Base-by-base conservation (phyloP, 1,284 basidiomycete species). In the Trichosporon coremiiforme region DNA sequence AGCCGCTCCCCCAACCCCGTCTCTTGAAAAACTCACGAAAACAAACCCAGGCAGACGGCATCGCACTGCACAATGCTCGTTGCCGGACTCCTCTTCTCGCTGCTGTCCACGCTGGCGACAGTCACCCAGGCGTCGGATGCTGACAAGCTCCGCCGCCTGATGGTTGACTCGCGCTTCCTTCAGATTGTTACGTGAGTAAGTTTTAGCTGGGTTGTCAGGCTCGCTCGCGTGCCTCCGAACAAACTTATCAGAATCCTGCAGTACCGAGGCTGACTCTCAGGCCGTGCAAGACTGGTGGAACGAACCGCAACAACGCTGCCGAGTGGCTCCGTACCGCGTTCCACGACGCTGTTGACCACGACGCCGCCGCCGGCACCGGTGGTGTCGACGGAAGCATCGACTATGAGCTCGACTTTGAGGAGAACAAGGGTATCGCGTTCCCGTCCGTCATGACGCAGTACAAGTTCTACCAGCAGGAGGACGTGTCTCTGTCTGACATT, bases 201-300 rank as follows among this genome's bases (percentile, higher is more conserved):
- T 65, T 10, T 17, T 2, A 45, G 41, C 41, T 10, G 4, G 2
- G 41, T 45, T n/a, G 41, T 45, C 41, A 45, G 41, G 41, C 41
- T 15, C 41, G 41, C 41, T 45, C 15, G 41, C 15, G 41, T 45
- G 41, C 35, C 38, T 41, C 13, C 38, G 15, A 15, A 25, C 38
- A 31, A 15, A 17, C n/a, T 53, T 22, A 47, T 20, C n/a, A 15
- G 9, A 5, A 33, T 15, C 5, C 15, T 38, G 36, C 36, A 31
- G n/a, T n/a, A n/a, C 55, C 15, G 55, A 31, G 22, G 29, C 57
- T 31, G 5, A 25, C 35, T 45, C 4, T 9, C 53, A 66, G 66
- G 4, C 83, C 83, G 1, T 68, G 85, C 29, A 80, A 77, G 15
- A 76, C 75, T 5, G 71, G 71, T 9, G 71, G 71, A 7, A 41